These are phyloP conservation scores for Hirschioporus abietinus DNA, from an alignment of 768 basidiomycete genomes.

Conservation along the genomic window DNA sequence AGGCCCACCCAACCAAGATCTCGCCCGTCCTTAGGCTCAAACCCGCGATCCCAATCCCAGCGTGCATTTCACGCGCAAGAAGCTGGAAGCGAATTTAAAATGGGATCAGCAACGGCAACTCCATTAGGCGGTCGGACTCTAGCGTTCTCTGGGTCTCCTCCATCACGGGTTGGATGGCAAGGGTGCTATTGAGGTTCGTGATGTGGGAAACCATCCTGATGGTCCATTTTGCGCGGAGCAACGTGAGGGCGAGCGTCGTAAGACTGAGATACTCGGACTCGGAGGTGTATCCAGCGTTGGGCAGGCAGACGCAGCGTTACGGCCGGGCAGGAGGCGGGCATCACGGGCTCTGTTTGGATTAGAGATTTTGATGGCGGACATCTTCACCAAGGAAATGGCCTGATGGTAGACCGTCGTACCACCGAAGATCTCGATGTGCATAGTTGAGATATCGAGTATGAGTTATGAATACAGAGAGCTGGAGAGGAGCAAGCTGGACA, in stretches of 20 bases:
- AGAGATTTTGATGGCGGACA: not conserved
- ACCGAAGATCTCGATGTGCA: no score
- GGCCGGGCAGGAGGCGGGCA: not conserved
- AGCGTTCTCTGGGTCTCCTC: not conserved
- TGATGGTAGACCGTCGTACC: no score
- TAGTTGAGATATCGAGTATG: no score
- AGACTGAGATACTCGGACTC: not conserved
- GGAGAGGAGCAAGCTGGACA: no score
- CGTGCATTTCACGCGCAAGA: no score
- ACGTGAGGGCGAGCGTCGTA: not conserved
- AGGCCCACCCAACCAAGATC: not conserved
- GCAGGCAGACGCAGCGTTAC: not conserved
- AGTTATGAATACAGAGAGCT: no score
- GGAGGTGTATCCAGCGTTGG: not conserved
- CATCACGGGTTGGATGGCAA: not conserved
- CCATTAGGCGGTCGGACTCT: not conserved
- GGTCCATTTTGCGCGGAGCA: not conserved
- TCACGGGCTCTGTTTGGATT: not conserved
- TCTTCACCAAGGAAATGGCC: not conserved
- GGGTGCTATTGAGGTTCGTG: not conserved
- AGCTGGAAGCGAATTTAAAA: not conserved
- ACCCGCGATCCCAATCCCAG: no score
- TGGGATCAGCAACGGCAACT: not conserved
- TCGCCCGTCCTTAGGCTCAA: not conserved
- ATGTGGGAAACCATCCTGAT: not conserved